phyloP scores from a whole-genome alignment of 2,329 filamentous ascomycete genomes.

The Coniochaeta prunicola region DNA sequence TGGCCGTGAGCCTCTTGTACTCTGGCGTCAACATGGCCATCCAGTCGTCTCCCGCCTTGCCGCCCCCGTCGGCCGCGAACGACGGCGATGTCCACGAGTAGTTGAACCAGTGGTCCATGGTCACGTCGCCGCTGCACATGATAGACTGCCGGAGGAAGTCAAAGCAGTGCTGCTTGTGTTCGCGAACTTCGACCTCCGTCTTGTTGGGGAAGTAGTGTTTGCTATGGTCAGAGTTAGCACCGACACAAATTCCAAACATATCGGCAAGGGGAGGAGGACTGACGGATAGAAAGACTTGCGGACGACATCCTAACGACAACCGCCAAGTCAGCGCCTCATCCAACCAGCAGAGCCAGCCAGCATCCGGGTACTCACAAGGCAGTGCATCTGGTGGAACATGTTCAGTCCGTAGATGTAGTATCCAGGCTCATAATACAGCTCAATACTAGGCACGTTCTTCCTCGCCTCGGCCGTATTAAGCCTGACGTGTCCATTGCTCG shows the following conservation, averaged over 20 bases:
- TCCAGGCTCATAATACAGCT: slow-evolving; percentile 2
- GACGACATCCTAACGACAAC: neutral
- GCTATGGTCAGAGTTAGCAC: neutral
- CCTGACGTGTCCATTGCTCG: slow-evolving; percentile 2
- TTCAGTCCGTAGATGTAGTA: slow-evolving; percentile 1
- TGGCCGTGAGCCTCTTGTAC: neutral
- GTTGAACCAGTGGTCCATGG: slow-evolving; percentile 6
- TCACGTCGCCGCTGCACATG: slow-evolving; percentile 5
- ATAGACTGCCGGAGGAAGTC: slow-evolving; percentile 5
- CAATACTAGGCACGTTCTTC: neutral
- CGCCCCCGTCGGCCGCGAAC: neutral
- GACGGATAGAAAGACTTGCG: neutral
- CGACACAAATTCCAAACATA: neutral
- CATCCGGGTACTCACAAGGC: neutral
- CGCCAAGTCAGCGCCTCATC: neutral
- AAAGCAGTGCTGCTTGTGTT: slow-evolving; percentile 4
- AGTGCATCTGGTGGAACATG: slow-evolving; percentile 5
- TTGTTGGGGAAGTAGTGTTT: slow-evolving; percentile 4
- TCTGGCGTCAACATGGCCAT: neutral
- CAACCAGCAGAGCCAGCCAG: neutral
- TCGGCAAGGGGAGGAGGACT: neutral
- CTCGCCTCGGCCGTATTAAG: neutral
- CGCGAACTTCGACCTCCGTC: neutral
- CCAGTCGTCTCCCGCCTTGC: neutral
- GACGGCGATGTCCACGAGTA: slow-evolving; percentile 1